These are phyloP conservation scores for Xylaria sp. DNA, from an alignment of 2,329 filamentous ascomycete species.

Conservation along the genomic window DNA sequence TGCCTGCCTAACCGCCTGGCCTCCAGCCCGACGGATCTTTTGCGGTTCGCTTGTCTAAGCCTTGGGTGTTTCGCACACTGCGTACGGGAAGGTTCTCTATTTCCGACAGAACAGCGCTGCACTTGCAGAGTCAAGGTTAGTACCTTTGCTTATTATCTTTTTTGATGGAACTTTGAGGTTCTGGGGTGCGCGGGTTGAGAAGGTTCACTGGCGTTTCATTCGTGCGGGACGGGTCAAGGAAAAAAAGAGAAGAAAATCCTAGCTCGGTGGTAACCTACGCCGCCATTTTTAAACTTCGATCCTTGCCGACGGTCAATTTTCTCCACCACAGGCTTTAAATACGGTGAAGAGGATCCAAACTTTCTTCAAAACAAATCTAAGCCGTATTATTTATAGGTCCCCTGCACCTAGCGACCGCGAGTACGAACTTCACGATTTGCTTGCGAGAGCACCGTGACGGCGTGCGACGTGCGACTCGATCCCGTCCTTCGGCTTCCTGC, in stretches of 20 bases:
- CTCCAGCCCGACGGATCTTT: not conserved
- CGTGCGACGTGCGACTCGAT: slow-evolving; percentile 28
- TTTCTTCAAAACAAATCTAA: slow-evolving; percentile 27
- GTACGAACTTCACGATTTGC: slow-evolving; percentile 20
- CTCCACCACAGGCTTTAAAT: slow-evolving; percentile 26
- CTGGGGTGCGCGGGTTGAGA: not conserved
- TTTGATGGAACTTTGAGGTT: too few relatives aligned
- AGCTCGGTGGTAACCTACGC: slow-evolving; percentile 15
- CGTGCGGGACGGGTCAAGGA: slow-evolving; percentile 12
- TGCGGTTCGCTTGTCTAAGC: slow-evolving; percentile 18
- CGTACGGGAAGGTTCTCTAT: slow-evolving; percentile 20
- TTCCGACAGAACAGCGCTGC: not conserved
- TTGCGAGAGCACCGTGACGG: slow-evolving; percentile 25
- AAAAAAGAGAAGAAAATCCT: slow-evolving; percentile 7
- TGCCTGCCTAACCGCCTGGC: slow-evolving; percentile 12
- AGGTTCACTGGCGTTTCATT: slow-evolving; percentile 14
- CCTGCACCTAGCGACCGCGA: slow-evolving; percentile 20
- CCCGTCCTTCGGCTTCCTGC: slow-evolving; percentile 31
- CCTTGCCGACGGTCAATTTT: slow-evolving; percentile 24
- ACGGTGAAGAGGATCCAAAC: slow-evolving; percentile 11
- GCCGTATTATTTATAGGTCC: slow-evolving; percentile 27
- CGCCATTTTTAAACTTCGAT: slow-evolving; percentile 24
- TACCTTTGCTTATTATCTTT: slow-evolving; percentile 4
- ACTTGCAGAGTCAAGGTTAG: slow-evolving; percentile 1
- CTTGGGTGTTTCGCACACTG: slow-evolving; percentile 22